A percentile compares a stretch with the other conserved stretches of the same genome.
These are phyloP conservation scores for Amanita fuliginea DNA, from an alignment of 768 basidiomycete species.

Conservation along the genomic window DNA sequence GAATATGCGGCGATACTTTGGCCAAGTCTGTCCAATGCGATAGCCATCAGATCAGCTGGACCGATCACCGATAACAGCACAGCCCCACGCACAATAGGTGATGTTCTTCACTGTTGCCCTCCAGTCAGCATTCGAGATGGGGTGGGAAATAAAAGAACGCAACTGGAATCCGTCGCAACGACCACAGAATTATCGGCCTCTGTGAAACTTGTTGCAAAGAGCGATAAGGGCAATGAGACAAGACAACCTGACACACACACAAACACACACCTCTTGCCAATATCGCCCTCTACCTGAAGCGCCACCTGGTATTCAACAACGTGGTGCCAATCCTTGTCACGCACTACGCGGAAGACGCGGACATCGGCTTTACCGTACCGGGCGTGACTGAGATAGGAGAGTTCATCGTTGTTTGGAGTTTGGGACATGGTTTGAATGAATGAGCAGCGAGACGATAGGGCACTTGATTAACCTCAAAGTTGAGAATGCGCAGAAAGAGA, in stretches of 20 bases:
- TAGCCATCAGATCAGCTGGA: background rate
- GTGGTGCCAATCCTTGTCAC: slow-evolving; percentile 54
- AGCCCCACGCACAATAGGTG: slow-evolving; percentile 36
- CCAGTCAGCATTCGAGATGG: too few relatives aligned
- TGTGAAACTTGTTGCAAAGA: slow-evolving; percentile 49
- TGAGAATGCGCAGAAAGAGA: background rate
- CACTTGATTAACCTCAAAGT: background rate
- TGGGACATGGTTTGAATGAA: background rate
- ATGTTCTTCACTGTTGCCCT: slow-evolving; percentile 49
- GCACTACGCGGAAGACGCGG: slow-evolving; percentile 76
- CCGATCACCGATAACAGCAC: background rate
- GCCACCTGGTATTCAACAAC: slow-evolving; percentile 81
- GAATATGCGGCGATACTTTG: slow-evolving; percentile 81
- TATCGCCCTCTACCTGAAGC: slow-evolving; percentile 72
- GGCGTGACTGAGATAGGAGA: slow-evolving; percentile 29
- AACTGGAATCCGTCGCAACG: slow-evolving; percentile 88
- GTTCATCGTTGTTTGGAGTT: background rate
- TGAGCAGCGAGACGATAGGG: background rate
- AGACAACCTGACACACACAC: background rate
- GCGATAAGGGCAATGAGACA: background rate
- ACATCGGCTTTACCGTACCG: slow-evolving; percentile 87
- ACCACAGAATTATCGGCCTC: slow-evolving; percentile 80
- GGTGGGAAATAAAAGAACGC: background rate
- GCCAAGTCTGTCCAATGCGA: slow-evolving; percentile 47
- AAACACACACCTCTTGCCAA: slow-evolving; percentile 52